Conservation (phyloP, 2,329 filamentous ascomycete genomes). For the Colletotrichum scovillei region DNA sequence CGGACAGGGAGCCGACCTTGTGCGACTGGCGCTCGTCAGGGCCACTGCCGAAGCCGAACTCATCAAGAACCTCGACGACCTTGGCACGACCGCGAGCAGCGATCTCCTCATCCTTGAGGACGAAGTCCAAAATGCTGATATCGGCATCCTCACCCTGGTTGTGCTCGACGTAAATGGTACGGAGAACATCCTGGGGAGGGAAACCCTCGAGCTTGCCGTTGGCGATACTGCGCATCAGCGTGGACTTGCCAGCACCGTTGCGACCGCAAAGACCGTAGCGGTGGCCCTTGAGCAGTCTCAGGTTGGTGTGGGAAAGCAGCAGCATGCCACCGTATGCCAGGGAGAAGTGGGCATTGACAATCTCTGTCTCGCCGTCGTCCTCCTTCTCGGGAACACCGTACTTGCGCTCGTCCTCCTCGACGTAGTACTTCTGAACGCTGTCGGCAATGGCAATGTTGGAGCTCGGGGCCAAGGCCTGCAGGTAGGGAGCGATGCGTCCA, state of each 20-base stretch:
- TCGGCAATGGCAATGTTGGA: conserved; percentile 74
- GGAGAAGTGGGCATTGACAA: conserved; percentile 98
- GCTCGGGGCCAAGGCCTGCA: conserved; percentile 73
- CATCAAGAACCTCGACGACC: conserved; percentile 84
- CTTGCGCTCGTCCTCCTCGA: conserved; percentile 88
- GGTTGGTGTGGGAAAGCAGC: conserved; percentile 93
- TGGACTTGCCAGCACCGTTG: conserved; percentile 99
- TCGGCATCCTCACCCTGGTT: conserved; percentile 99
- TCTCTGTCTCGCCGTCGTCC: conserved; percentile 92
- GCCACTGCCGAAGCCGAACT: conserved; percentile 94
- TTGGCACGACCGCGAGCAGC: conserved; percentile 81
- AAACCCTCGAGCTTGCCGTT: conserved; percentile 97
- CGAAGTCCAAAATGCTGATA: conserved; percentile 93
- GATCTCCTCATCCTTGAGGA: conserved; percentile 88
- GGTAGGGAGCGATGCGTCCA: conserved; percentile 77
- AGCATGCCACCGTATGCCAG: conserved; percentile 98
- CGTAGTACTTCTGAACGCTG: conserved; percentile 80
- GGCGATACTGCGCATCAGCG: conserved; percentile 96
- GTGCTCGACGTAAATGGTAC: conserved; percentile 98
- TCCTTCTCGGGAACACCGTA: conserved; percentile 87
- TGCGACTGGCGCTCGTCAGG: conserved; percentile 90
- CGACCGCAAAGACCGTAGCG: conserved; percentile 96
- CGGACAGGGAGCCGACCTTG: conserved; percentile 92
- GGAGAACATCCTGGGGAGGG: conserved; percentile 89
- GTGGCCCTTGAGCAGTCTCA: conserved; percentile 94